phyloP scores from a whole-genome alignment of 495 filamentous ascomycete species.

The Chaetomidium leptoderma region DNA sequence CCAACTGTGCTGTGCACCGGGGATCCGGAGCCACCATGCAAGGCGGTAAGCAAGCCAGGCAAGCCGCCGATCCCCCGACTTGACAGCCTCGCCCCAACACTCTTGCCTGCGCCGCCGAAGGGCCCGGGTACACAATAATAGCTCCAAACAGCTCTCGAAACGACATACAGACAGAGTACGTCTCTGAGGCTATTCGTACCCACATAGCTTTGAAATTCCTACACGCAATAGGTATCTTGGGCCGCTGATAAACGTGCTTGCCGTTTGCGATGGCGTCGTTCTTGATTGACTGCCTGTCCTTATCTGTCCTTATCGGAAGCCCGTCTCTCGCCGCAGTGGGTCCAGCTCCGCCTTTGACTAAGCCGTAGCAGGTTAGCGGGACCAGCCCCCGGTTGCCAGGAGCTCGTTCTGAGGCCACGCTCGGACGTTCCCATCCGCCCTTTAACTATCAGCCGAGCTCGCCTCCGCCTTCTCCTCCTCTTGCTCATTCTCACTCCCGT shows the following conservation, averaged over 20 bases:
- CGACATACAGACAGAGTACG: too few species aligned
- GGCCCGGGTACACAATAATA: neutral
- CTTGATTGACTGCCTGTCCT: slow-evolving; percentile 15
- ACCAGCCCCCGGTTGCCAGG: slow-evolving; percentile 4
- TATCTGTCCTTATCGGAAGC: slow-evolving; percentile 9
- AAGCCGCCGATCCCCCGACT: slow-evolving; percentile 5
- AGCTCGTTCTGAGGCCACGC: neutral
- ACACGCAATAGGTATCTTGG: too few species aligned
- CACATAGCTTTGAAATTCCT: neutral
- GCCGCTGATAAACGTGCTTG: neutral
- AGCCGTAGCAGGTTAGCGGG: slow-evolving; percentile 16
- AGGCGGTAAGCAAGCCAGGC: slow-evolving; percentile 10
- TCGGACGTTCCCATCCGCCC: slow-evolving; percentile 5
- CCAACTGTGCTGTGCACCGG: slow-evolving; percentile 2
- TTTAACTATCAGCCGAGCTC: slow-evolving; percentile 29
- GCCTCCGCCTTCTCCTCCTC: slow-evolving; percentile 24
- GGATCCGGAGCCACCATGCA: slow-evolving; percentile 1
- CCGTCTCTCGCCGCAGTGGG: slow-evolving; percentile 28
- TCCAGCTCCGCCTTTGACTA: slow-evolving; percentile 26
- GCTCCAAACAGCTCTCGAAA: neutral
- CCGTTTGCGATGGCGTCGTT: neutral
- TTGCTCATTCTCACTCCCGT: slow-evolving; percentile 21
- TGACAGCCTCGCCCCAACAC: slow-evolving; percentile 7
- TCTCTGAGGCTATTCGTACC: neutral
- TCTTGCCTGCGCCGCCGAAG: neutral